Evolutionary conservation across 805 yeast species (phyloP).

Genomic region (Zygotorulaspora florentina): DNA sequence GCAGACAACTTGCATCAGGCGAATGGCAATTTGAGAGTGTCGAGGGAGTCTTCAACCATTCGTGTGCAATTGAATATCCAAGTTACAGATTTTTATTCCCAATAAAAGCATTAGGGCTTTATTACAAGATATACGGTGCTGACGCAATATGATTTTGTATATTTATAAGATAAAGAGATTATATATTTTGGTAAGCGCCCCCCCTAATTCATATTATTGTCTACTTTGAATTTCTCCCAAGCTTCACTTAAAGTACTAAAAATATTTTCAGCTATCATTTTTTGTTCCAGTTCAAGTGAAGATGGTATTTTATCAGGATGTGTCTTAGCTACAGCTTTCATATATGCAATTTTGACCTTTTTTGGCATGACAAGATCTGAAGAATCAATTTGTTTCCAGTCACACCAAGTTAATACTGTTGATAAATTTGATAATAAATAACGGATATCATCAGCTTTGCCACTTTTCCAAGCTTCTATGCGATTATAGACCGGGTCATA

Average conservation of each 20-base stretch:
- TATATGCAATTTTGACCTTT: conserved; percentile 78
- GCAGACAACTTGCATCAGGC: conserved; percentile 67
- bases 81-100: conserved; percentile 86
- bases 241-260: conserved; percentile 80
- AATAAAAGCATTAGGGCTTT: conserved; percentile 88
- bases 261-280: conserved; percentile 82
- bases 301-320: conserved; percentile 78
- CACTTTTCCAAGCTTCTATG: conserved; percentile 60
- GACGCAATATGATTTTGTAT: conserved; percentile 7
- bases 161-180: conserved; percentile 2
- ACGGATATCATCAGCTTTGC: conserved; percentile 78
- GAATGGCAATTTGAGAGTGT: conserved; percentile 81
- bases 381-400: conserved; percentile 63
- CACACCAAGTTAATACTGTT: conserved; percentile 61
- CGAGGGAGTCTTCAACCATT: conserved; percentile 96
- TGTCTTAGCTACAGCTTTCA: conserved; percentile 87
- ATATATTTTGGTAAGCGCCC: conserved; percentile 2
- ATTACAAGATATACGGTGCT: conserved; percentile 24
- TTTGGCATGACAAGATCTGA: conserved; percentile 83
- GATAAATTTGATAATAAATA: conserved; percentile 69
- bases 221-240: conserved; percentile 77
- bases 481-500: conserved; percentile 58
- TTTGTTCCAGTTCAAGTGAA: conserved; percentile 56
- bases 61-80: conserved; percentile 93
- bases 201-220: conserved; percentile 43